Evolutionary conservation across 192 early-diverging fungal genomes (phyloP).

Genomic region (Coemansia sp.): DNA sequence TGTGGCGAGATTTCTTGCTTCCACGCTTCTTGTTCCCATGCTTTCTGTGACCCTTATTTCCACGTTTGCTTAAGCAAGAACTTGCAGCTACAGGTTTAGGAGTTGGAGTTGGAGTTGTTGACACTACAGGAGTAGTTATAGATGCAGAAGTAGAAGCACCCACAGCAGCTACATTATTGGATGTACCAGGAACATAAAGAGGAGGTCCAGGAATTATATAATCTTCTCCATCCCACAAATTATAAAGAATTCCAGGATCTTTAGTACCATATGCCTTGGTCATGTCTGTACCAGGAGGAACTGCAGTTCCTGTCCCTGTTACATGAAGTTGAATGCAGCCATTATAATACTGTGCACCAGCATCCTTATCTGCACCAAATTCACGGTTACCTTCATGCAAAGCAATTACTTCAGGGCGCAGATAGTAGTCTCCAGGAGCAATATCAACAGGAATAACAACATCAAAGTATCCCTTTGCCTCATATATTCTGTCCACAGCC

Average conservation of each 20-base stretch:
- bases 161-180: no score
- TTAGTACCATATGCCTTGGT: slow-evolving; percentile 15
- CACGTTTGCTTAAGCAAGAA: no score
- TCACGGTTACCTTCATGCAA: slow-evolving; percentile 15
- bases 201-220: slow-evolving; percentile 18
- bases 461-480: slow-evolving; percentile 21
- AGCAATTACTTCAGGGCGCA: slow-evolving; percentile 26
- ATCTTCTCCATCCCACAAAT: slow-evolving; percentile 5
- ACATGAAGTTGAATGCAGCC: slow-evolving; percentile 13
- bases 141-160: no score
- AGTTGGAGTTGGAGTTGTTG: no score
- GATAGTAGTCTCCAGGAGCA: slow-evolving; percentile 18
- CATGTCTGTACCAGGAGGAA: slow-evolving; percentile 9
- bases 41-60: no score
- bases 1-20: no score
- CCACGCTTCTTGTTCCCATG: no score
- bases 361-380: background rate
- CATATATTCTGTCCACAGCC: slow-evolving; percentile 22
- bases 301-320: slow-evolving; percentile 9
- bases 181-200: slow-evolving; percentile 9
- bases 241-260: slow-evolving; percentile 16
- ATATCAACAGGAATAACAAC: slow-evolving; percentile 22
- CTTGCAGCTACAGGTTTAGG: no score
- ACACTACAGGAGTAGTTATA: no score
- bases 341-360: slow-evolving; percentile 15